phyloP scores from a whole-genome alignment of 345 rosid genomes.

The Ricinus communis region DNA sequence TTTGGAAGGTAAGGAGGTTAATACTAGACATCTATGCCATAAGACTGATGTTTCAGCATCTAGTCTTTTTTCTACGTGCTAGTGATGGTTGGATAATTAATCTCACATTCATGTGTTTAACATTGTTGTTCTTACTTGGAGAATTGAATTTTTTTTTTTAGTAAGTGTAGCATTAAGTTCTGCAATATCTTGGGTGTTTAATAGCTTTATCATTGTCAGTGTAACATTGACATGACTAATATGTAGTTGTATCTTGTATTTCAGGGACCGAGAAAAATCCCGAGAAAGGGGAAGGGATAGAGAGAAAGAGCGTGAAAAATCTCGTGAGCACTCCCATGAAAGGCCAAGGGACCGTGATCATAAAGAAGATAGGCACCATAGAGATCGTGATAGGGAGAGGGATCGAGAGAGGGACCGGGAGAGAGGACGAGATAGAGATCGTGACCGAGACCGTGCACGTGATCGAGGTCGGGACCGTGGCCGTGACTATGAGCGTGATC shows the following conservation, averaged over 20 bases:
- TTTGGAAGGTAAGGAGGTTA: not conserved
- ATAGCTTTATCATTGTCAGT: not conserved
- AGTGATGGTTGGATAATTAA: not conserved
- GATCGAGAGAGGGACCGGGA: conserved; percentile 59
- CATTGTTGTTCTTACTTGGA: not conserved
- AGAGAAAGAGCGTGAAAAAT: conserved; percentile 71
- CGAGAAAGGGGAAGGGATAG: conserved; percentile 82
- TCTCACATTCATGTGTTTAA: not conserved
- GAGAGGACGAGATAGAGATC: conserved; percentile 51
- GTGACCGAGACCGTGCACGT: conserved; percentile 41
- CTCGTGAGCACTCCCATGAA: conserved; percentile 75
- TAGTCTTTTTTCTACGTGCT: not conserved
- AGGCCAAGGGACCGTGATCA: conserved; percentile 76
- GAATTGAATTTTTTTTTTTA: not conserved
- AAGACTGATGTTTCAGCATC: not conserved
- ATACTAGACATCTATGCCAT: not conserved
- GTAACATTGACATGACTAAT: conserved; percentile 12
- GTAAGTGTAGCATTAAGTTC: not conserved
- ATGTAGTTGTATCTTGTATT: conserved; percentile 10
- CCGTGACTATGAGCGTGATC: conserved; percentile 33
- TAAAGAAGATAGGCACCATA: conserved; percentile 79
- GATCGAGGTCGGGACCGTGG: conserved; percentile 33
- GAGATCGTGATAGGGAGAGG: conserved; percentile 71
- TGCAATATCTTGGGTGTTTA: not conserved
- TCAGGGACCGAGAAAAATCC: conserved; percentile 56